These are phyloP conservation scores for Yamagishiella unicocca DNA, from an alignment of 139 green algal species.

Conservation along the genomic window DNA sequence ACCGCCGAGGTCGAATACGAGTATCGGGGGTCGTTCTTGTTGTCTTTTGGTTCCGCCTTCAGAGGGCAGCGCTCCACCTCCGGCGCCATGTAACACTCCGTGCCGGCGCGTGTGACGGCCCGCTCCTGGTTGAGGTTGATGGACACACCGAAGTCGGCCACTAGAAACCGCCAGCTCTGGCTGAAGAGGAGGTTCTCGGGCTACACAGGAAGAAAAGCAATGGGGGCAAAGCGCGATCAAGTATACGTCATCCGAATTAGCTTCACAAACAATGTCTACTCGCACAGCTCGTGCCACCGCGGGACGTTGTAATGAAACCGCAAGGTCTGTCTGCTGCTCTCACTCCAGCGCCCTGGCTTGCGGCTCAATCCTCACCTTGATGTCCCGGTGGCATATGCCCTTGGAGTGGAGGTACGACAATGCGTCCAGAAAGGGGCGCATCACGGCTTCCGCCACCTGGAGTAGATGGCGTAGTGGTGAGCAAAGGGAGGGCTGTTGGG, in stretches of 20 bases:
- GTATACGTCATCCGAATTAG: too few species aligned
- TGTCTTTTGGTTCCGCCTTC: conserved; percentile 54
- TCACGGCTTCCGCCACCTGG: conserved; percentile 48
- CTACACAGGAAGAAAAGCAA: not conserved
- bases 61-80: conserved; percentile 60
- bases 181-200: conserved; percentile 61
- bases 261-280: too few species aligned
- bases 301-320: too few species aligned
- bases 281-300: too few species aligned
- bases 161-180: conserved; percentile 52
- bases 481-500: too few species aligned
- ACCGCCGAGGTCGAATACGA: conserved; percentile 31
- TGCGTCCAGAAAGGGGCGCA: conserved; percentile 53
- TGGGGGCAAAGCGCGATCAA: too few species aligned
- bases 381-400: conserved; percentile 37
- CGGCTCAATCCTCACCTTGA: conserved; percentile 40
- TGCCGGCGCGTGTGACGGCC: conserved; percentile 73
- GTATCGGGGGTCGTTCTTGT: conserved; percentile 48
- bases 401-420: conserved; percentile 35
- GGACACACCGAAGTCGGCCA: conserved; percentile 74
- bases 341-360: too few species aligned
- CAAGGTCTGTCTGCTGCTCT: too few species aligned
- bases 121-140: conserved; percentile 70
- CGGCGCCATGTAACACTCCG: conserved; percentile 49
- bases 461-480: too few species aligned